Base-by-base conservation (phyloP, 805 yeast genomes). In the Lipomyces oligophaga region DNA sequence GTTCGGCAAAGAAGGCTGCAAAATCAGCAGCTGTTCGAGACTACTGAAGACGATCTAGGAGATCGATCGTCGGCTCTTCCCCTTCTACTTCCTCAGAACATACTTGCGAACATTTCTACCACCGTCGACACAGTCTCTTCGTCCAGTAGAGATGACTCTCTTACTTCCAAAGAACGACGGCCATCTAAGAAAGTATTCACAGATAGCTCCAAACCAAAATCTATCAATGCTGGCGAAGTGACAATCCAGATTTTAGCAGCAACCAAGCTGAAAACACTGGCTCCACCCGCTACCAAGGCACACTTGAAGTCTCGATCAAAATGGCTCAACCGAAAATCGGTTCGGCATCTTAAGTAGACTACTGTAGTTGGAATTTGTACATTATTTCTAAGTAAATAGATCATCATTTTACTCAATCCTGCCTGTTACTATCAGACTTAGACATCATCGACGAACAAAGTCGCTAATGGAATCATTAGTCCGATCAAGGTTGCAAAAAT, bases 401-500 rank as follows among this genome's bases (percentile, higher is more conserved):
- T 28, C 24, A 15, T 16, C 34, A 24, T 35, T 27, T n/a, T 31
- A 5, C 33, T 36, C 31, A 19, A 19, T 19, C 22, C 3, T 42
- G 20, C 15, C 10, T 19, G 13, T 30, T 16, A 30, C 37, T 30
- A 42, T 18, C 10, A 34, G 19, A 13, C 18, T 32, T 24, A 38
- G 28, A 38, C 42, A 19, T 64, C 68, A 4, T 63, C 61, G n/a
- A 61, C 60, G 4, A 62, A 45, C 38, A 60, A 36, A 10, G 68
- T 64, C 26, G 62, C 45, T 30, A 64, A 44, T 7, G 68, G 68
- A 18, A 65, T 42, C 25, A 57, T 24, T 66, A 65, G 60, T 15
- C 68, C 68, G 3, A 53, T 34, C 3, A 57, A 46, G n/a, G 65
- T 48, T 11, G 59, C 50, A 6, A 43, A 47, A 22, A 56, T 34